Conservation (phyloP, 2,329 filamentous ascomycete species). For the Neofusicoccum sp. region DNA sequence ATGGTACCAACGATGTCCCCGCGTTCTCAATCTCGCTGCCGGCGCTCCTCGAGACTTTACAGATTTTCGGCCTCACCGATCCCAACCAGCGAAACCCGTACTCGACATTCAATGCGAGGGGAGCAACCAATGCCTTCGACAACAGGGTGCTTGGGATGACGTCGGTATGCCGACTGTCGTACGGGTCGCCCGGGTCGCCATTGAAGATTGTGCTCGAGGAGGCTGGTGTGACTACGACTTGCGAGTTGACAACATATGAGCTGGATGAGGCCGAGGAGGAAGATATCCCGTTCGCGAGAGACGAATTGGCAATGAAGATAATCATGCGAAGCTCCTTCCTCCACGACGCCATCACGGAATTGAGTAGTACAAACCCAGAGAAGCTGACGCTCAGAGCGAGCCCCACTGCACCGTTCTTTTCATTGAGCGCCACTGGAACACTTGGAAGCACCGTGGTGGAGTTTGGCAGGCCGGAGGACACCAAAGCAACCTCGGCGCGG, state of each 20-base stretch:
- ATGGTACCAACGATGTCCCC: constrained; percentile 51
- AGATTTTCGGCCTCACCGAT: constrained; percentile 77
- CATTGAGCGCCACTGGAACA: constrained; percentile 64
- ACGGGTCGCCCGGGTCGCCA: constrained; percentile 70
- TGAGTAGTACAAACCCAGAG: constrained; percentile 66
- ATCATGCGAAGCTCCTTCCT: constrained; percentile 83
- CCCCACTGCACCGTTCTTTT: constrained; percentile 49
- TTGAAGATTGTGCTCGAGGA: constrained; percentile 86
- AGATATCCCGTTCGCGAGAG: constrained; percentile 84
- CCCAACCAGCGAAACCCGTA: constrained; percentile 26
- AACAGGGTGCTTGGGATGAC: constrained; percentile 79
- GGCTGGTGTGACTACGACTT: constrained; percentile 81
- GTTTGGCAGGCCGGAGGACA: constrained; percentile 47
- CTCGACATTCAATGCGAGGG: constrained; percentile 35
- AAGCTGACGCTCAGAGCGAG: constrained; percentile 65
- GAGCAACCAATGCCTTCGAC: constrained; percentile 68
- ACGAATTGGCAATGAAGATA: constrained; percentile 81
- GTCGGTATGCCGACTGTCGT: constrained; percentile 81
- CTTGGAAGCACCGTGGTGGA: constrained; percentile 61
- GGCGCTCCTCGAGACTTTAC: constrained; percentile 86
- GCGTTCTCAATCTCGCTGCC: constrained; percentile 84
- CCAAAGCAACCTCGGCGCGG: neutral
- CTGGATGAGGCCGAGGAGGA: constrained; percentile 53
- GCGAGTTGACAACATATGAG: constrained; percentile 85
- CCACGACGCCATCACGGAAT: constrained; percentile 69